Base-by-base conservation (phyloP, 176 grass and related monocot genomes). In the Aegilops longissima region DNA sequence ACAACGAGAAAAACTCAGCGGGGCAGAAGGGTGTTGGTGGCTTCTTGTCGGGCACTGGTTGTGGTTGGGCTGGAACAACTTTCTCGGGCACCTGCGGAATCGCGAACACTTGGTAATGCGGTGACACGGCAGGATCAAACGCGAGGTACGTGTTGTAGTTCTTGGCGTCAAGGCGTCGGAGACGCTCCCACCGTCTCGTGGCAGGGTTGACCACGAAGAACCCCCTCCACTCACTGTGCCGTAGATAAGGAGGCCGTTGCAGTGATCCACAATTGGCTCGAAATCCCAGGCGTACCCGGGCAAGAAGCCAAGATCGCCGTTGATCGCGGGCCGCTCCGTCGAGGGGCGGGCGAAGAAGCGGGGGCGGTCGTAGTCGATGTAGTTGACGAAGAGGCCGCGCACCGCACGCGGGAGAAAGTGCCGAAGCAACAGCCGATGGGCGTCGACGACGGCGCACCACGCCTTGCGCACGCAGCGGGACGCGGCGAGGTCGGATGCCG, bases 391-490 rank as follows among this genome's bases (percentile, higher is more conserved):
- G n/a, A 79, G 0, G 75, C 33, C 64, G 14, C 45, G 31, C 4
- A 78, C 5, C 31, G 45, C 8, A 3, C 25, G 74, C 2, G 73
- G 83, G 27, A 85, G 61, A 27, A 27, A 4, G 44, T 85, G 73
- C 9, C 7, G 40, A 61, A 51, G 83, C 7, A 67, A 38, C 68
- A 77, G 61, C 73, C 29, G 12, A 9, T 30, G 58, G 18, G 21
- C 39, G 9, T 35, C 61, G 5, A 76, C 61, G 11, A 73, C 9
- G 56, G 52, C 38, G 38, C 54, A 69, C 85, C 77, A 80, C 3
- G 36, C 35, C 66, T 25, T 80, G 66, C 66, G 70, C 18, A 85
- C 74, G 25, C n/a, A 73, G n/a, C 70, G n/a, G n/a, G 39, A 73
- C 4, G 12, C 70, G 6, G 70, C 70, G n/a, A 73, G 21, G 70